phyloP scores from a whole-genome alignment of 108 stramenopile genomes.

The Poteriospumella lacustris region DNA sequence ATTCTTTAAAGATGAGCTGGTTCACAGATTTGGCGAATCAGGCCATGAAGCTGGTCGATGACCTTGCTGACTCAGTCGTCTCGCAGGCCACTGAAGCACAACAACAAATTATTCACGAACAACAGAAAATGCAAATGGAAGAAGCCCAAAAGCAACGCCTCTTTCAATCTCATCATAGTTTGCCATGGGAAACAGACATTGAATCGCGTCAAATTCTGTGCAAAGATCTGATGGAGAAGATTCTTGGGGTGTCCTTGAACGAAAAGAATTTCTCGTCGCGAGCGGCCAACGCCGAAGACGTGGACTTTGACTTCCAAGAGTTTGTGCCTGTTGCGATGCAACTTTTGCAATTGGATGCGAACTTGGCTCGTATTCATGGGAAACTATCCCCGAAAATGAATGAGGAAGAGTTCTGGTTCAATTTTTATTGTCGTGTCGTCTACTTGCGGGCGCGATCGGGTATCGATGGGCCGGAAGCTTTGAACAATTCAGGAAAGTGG shows the following conservation, averaged over 20 bases:
- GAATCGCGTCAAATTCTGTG: conserved; percentile 1
- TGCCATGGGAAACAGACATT: conserved; percentile 10
- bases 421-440: conserved; percentile 19
- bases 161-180: neutral
- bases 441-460: neutral
- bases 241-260: neutral
- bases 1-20: too few relatives aligned
- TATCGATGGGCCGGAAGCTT: neutral
- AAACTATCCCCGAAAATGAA: conserved; percentile 30
- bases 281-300: neutral
- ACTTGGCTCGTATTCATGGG: conserved; percentile 14
- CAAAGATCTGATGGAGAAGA: conserved; percentile 21
- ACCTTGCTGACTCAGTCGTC: neutral
- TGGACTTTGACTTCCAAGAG: conserved; percentile 2
- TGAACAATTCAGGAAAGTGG: neutral
- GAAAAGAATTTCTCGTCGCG: neutral
- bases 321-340: conserved; percentile 15
- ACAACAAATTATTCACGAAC: neutral
- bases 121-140: neutral
- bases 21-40: neutral
- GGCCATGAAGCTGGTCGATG: neutral
- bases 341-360: conserved; percentile 14
- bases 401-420: conserved; percentile 25
- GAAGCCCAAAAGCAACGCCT: neutral
- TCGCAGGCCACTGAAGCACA: conserved; percentile 2